Evolutionary conservation across 1,284 basidiomycete species (phyloP).

Genomic region (Apiotrichum montevideense): DNA sequence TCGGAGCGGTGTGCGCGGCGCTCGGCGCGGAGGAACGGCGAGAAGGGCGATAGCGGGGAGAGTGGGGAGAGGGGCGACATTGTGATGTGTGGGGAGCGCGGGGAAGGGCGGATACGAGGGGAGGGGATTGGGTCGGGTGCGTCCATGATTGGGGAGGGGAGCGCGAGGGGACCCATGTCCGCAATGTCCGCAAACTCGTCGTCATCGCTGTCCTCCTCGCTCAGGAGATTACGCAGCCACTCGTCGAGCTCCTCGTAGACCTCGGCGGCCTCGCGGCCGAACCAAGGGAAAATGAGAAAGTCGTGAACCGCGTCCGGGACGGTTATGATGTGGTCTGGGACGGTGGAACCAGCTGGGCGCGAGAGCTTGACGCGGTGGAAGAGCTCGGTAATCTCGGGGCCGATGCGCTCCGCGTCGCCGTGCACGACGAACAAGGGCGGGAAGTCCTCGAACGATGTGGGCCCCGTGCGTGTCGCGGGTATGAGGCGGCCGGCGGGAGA

Average conservation of each 20-base stretch:
- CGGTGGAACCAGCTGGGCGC: constrained; percentile 1
- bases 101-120: neutral
- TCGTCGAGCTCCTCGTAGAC: constrained; percentile 33
- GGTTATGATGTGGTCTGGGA: constrained; percentile 21
- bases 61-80: neutral
- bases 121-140: neutral
- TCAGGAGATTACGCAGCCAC: constrained; percentile 32
- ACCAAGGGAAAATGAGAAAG: constrained; percentile 42
- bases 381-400: constrained; percentile 28
- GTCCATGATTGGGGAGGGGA: neutral
- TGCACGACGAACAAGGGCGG: constrained; percentile 38
- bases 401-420: constrained; percentile 39
- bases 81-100: neutral
- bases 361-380: constrained; percentile 26
- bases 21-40: constrained; percentile 1
- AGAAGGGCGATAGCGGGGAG: constrained; percentile 1
- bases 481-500: constrained; percentile 35
- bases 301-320: constrained; percentile 37
- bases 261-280: constrained; percentile 30
- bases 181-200: constrained; percentile 3
- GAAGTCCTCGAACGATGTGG: constrained; percentile 25
- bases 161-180: neutral
- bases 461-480: constrained; percentile 1
- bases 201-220: constrained; percentile 10
- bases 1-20: neutral